phyloP scores from a whole-genome alignment of 2,329 filamentous ascomycete genomes.

The Elsinoe australis region DNA sequence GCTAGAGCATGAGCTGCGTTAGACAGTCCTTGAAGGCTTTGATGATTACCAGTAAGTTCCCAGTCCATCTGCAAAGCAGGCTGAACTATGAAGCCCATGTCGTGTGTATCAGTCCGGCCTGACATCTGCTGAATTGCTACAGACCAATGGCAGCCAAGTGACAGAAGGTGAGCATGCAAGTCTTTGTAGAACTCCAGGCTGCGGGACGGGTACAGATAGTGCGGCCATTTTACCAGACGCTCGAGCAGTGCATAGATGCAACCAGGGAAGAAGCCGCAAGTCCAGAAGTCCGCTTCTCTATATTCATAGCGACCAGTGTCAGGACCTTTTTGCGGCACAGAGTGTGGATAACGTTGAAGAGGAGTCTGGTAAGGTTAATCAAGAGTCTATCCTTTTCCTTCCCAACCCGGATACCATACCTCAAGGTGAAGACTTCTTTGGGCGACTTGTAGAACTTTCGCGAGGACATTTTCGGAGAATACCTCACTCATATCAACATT shows the following conservation, averaged over 20 bases:
- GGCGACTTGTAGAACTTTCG: constrained; percentile 1
- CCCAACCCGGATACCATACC: background rate
- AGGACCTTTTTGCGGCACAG: background rate
- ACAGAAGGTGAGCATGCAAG: background rate
- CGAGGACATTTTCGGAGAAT: constrained; percentile 2
- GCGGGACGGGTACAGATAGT: background rate
- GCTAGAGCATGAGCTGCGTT: constrained; percentile 40
- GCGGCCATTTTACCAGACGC: background rate
- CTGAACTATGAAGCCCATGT: constrained; percentile 49
- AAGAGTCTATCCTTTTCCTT: background rate
- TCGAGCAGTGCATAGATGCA: constrained; percentile 2
- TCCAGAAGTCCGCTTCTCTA: constrained; percentile 9
- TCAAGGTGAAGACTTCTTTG: background rate
- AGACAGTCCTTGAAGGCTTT: constrained; percentile 37
- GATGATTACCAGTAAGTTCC: constrained; percentile 38
- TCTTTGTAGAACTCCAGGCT: background rate
- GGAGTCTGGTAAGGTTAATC: background rate
- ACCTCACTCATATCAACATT: background rate
- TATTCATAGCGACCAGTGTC: background rate
- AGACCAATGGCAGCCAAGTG: constrained; percentile 1
- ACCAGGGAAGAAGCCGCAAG: constrained; percentile 5
- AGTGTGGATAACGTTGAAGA: background rate
- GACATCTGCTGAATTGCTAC: constrained; percentile 7
- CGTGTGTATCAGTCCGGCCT: constrained; percentile 45
- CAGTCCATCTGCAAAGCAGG: constrained; percentile 43